phyloP scores from a whole-genome alignment of 1,284 basidiomycete genomes.

The Malassezia yamatoensis region DNA sequence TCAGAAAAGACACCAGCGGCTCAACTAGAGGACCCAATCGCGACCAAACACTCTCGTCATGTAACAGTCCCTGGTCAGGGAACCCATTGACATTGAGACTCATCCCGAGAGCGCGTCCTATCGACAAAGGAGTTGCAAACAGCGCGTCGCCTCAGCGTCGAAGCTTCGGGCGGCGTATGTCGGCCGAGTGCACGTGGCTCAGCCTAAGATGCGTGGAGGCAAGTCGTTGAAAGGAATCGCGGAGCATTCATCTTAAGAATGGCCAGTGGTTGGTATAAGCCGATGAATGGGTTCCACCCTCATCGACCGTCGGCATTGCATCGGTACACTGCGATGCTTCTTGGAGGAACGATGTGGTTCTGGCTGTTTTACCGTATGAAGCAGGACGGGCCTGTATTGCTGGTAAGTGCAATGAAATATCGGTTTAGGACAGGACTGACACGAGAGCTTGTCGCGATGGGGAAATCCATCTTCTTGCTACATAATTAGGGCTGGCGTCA shows the following conservation, averaged over 20 bases:
- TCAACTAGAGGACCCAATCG: constrained; percentile 17
- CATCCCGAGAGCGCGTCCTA: constrained; percentile 8
- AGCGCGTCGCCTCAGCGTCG: not conserved
- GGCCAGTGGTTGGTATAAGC: constrained; percentile 31
- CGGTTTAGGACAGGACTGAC: not conserved
- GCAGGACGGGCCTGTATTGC: constrained; percentile 44
- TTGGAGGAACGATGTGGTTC: constrained; percentile 47
- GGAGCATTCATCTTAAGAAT: too few species aligned
- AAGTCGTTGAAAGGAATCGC: too few species aligned
- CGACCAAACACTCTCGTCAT: constrained; percentile 11
- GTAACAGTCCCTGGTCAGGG: constrained; percentile 18
- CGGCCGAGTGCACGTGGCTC: constrained; percentile 14
- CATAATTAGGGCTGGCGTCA: constrained; percentile 33
- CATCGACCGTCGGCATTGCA: constrained; percentile 42
- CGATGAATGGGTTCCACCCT: constrained; percentile 38
- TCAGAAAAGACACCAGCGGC: constrained; percentile 15
- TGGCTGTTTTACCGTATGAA: constrained; percentile 46
- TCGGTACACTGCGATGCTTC: constrained; percentile 34
- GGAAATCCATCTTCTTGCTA: not conserved
- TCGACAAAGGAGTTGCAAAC: constrained; percentile 1
- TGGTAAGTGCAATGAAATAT: constrained; percentile 20
- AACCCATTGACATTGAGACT: constrained; percentile 23
- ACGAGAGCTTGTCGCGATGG: not conserved
- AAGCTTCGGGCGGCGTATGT: not conserved
- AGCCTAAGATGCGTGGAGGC: too few species aligned